Conservation (phyloP, 345 rosid genomes). For the Fremontodendron californicum region DNA sequence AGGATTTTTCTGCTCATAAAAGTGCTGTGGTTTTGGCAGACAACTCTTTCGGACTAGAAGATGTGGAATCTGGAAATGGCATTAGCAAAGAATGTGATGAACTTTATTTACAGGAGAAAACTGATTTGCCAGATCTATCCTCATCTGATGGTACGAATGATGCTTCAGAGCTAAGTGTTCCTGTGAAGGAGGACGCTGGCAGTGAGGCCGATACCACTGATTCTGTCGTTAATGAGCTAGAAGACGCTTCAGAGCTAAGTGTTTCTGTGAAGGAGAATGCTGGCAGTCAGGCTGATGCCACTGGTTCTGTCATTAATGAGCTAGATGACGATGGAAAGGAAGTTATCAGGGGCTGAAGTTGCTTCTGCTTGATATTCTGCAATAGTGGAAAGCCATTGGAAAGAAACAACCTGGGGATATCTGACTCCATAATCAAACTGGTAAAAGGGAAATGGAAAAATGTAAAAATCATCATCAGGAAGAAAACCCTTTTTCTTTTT, state of each 20-base stretch:
- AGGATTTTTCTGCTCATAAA: background rate
- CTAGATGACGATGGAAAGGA: background rate
- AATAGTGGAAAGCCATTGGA: background rate
- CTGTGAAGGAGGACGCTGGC: background rate
- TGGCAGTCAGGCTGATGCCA: background rate
- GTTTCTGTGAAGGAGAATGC: background rate
- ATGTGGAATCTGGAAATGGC: slow-evolving; percentile 21
- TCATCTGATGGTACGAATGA: background rate
- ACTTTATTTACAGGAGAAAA: background rate
- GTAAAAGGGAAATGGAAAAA: background rate
- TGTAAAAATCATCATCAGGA: background rate
- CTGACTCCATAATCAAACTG: background rate
- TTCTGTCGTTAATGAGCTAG: background rate
- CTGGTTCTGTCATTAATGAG: background rate
- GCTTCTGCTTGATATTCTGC: background rate
- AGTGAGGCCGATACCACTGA: background rate
- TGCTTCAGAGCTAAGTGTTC: background rate
- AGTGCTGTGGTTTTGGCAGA: background rate
- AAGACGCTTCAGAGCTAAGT: background rate
- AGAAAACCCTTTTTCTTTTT: background rate
- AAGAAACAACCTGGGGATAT: background rate
- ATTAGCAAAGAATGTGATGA: slow-evolving; percentile 1
- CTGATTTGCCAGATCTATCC: background rate
- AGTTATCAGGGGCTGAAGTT: background rate
- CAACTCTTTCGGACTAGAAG: background rate